Percentiles rank a stretch among this genome's conserved stretches.
Evolutionary conservation across 1,284 basidiomycete species (phyloP).

Genomic region (Butyriboletus appendiculatus): DNA sequence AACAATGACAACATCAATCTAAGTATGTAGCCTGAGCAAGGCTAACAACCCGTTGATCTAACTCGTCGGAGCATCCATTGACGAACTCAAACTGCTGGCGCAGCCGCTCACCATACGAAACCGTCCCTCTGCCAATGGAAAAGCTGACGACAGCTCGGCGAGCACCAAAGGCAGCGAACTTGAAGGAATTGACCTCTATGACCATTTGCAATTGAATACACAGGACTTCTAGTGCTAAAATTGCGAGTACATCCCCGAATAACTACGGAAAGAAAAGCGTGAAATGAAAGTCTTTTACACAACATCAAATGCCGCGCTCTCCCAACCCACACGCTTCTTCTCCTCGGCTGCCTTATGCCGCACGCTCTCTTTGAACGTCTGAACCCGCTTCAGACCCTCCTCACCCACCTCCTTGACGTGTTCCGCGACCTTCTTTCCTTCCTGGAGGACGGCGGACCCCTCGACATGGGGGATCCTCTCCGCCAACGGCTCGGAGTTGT

Average conservation of each 20-base stretch:
- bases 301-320: slow-evolving; percentile 31
- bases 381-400: slow-evolving; percentile 21
- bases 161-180: no score
- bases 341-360: slow-evolving; percentile 21
- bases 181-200: no score
- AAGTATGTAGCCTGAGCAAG: no score
- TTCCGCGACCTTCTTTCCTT: slow-evolving; percentile 4
- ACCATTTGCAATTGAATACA: no score
- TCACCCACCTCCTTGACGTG: slow-evolving; percentile 6
- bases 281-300: neutral
- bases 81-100: no score
- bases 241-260: neutral
- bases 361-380: slow-evolving; percentile 32
- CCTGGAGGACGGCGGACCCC: neutral
- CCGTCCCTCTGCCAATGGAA: no score
- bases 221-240: no score
- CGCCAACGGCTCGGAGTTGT: slow-evolving; percentile 46
- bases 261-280: neutral
- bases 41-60: no score
- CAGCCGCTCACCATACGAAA: no score
- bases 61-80: no score
- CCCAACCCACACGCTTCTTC: slow-evolving; percentile 22
- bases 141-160: no score
- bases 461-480: slow-evolving; percentile 33
- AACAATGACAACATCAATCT: no score